Evolutionary conservation across 2,329 filamentous ascomycete species (phyloP), one percentile per base, ranked within the genome.

Genomic region (Lasiodiplodia citricola): DNA sequence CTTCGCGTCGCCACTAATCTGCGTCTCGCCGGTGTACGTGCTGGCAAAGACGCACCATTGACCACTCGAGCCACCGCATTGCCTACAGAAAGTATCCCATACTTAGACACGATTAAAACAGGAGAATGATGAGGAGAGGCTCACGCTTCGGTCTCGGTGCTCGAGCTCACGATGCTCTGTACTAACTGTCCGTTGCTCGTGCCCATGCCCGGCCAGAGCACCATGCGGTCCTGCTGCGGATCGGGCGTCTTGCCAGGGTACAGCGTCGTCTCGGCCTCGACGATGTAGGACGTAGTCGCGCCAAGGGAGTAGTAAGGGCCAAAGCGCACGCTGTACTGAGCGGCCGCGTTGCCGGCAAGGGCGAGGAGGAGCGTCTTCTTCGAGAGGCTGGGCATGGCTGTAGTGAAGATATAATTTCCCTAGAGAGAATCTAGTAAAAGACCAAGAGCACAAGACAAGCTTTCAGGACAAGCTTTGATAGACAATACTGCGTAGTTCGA

Each of bases 151-250:
- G 60, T 52, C 7, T 64, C 60, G 16, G 60, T 54, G 13, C 60
- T 66, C 23, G 63, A 66, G 50, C 50, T 55, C 35, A 71, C 73
- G 28, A 85, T 84, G 1, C 82, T 83, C 75, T 85, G 83, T 68
- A 85, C 82, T 73, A 85, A 70, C 69, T 84, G 82, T 18, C 83
- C 83, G n/a, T 82, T 80, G 2, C 81, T 82, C 6, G 82, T 85
- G 3, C 83, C 83, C 83, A 85, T 84, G 21, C 83, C 83, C n/a
- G 84, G 82, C 83, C 83, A 85, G 16, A 85, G 76, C 11, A 81
- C 81, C 38, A 78, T 69, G 66, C 77, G 75, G n/a, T 81, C 80
- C 11, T 73, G 71, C 41, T 72, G 75, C 58, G 75, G 74, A 37
- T 73, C 79, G 0, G 83, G 82, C 1, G 73, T 71, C 0, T 78